Evolutionary conservation across 768 basidiomycete genomes (phyloP).

Genomic region (Boletus subparvulus): DNA sequence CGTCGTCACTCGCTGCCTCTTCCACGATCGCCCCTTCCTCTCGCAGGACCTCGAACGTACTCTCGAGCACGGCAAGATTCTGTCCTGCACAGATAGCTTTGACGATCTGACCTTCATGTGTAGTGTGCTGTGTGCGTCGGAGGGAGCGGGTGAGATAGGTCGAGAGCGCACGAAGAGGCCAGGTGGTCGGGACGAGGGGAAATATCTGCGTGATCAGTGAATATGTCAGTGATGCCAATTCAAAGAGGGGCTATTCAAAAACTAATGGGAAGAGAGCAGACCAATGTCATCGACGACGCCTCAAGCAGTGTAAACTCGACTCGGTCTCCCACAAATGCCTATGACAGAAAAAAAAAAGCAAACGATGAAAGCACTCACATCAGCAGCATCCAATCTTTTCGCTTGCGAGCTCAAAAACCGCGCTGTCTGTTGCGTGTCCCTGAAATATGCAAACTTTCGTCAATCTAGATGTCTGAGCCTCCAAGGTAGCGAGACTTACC

Average conservation of each 20-base stretch:
- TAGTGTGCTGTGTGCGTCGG: slow-evolving; percentile 67
- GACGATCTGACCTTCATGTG: slow-evolving; percentile 70
- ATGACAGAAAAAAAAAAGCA: neutral
- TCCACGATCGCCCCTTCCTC: slow-evolving; percentile 70
- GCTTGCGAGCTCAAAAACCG: slow-evolving; percentile 78
- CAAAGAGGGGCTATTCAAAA: neutral
- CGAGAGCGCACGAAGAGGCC: slow-evolving; percentile 72
- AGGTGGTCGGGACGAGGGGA: slow-evolving; percentile 64
- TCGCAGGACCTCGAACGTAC: slow-evolving; percentile 53
- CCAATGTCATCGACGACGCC: neutral
- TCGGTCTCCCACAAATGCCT: neutral
- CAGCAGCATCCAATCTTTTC: slow-evolving; percentile 69
- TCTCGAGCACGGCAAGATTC: slow-evolving; percentile 71
- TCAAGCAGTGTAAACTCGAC: neutral
- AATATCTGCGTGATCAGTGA: slow-evolving; percentile 48
- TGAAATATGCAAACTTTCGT: slow-evolving; percentile 26
- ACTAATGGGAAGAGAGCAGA: neutral
- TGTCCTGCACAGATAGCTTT: slow-evolving; percentile 78
- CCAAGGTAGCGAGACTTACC: slow-evolving; percentile 45
- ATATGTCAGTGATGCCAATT: neutral
- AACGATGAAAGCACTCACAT: slow-evolving; percentile 49
- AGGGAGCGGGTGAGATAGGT: slow-evolving; percentile 80
- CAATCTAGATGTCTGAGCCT: neutral
- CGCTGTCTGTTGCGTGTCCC: slow-evolving; percentile 59
- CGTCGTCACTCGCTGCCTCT: slow-evolving; percentile 52